Conservation (phyloP, 2,329 filamentous ascomycete species). For the Chlorencoelia australis region DNA sequence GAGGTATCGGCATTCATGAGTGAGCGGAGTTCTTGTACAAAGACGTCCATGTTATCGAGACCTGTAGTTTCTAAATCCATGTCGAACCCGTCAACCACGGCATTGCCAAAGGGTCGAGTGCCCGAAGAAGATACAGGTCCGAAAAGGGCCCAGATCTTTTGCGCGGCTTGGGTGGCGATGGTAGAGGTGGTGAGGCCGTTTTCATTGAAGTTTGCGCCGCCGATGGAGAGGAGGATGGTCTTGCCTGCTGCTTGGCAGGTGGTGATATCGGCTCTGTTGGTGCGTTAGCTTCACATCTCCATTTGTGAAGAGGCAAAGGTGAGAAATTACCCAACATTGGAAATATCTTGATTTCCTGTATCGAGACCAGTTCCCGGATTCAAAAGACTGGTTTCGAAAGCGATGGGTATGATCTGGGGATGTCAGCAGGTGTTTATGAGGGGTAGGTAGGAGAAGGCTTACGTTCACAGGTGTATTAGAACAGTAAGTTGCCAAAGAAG, state of each 20-base stretch:
- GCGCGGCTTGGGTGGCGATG: conserved; percentile 45
- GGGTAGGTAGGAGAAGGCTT: too few relatives aligned
- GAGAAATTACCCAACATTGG: too few relatives aligned
- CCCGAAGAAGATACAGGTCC: conserved; percentile 42
- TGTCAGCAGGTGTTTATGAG: too few relatives aligned
- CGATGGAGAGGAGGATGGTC: conserved; percentile 63
- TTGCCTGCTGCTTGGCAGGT: conserved; percentile 33
- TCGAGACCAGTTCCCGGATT: too few relatives aligned
- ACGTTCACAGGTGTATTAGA: conserved; percentile 5
- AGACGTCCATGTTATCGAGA: conserved; percentile 2
- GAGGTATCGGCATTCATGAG: conserved; percentile 37
- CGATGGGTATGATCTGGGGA: too few relatives aligned
- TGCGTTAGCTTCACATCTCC: too few relatives aligned
- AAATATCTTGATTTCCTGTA: too few relatives aligned
- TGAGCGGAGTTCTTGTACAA: conserved; percentile 27
- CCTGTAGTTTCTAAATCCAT: conserved; percentile 39
- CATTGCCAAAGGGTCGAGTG: conserved; percentile 56
- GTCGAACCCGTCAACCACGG: conserved; percentile 65
- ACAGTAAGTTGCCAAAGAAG: conserved; percentile 6
- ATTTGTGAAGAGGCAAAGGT: too few relatives aligned
- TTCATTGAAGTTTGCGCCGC: conserved; percentile 59
- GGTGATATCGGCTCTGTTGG: too few relatives aligned
- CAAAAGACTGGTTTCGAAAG: too few relatives aligned
- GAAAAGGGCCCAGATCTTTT: conserved; percentile 61
- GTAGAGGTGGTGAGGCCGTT: conserved; percentile 47